Evolutionary conservation across 2,329 filamentous ascomycete genomes (phyloP).

Genomic region (Aspergillus ochraceoroseus): DNA sequence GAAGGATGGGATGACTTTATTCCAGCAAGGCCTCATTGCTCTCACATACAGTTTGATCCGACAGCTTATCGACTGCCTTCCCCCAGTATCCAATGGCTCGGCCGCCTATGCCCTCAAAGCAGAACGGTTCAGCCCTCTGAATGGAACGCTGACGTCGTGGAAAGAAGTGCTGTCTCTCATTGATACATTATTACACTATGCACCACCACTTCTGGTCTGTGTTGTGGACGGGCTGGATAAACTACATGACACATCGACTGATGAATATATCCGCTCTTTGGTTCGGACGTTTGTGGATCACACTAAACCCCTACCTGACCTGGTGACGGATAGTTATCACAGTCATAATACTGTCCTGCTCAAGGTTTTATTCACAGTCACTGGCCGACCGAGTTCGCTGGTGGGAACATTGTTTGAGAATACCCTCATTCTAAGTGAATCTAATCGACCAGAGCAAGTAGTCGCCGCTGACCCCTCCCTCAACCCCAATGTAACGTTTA

Average conservation of each 20-base stretch:
- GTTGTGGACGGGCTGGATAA: conserved; percentile 36
- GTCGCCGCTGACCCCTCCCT: conserved; percentile 23
- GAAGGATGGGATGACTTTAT: conserved; percentile 22
- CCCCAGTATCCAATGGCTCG: conserved; percentile 36
- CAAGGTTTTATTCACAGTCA: conserved; percentile 37
- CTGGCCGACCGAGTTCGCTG: conserved; percentile 29
- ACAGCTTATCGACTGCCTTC: conserved; percentile 36
- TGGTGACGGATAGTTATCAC: conserved; percentile 18
- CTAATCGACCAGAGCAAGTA: conserved; percentile 21
- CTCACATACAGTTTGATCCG: conserved; percentile 39
- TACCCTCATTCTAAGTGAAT: conserved; percentile 28
- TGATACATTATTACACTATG: conserved; percentile 34
- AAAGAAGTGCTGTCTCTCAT: conserved; percentile 36
- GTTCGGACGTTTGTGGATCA: conserved; percentile 34
- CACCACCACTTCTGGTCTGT: conserved; percentile 36
- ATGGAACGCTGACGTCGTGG: conserved; percentile 36
- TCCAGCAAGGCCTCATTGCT: conserved; percentile 34
- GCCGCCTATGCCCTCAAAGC: conserved; percentile 32
- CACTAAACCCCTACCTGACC: conserved; percentile 24
- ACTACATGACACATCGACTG: conserved; percentile 32
- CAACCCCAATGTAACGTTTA: conserved; percentile 27
- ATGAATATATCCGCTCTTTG: conserved; percentile 32
- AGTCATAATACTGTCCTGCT: conserved; percentile 29
- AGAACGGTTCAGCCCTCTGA: conserved; percentile 33
- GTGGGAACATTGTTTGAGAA: conserved; percentile 34